Conservation (phyloP, 257 asterid species). For the Nicotiana tabacum region DNA sequence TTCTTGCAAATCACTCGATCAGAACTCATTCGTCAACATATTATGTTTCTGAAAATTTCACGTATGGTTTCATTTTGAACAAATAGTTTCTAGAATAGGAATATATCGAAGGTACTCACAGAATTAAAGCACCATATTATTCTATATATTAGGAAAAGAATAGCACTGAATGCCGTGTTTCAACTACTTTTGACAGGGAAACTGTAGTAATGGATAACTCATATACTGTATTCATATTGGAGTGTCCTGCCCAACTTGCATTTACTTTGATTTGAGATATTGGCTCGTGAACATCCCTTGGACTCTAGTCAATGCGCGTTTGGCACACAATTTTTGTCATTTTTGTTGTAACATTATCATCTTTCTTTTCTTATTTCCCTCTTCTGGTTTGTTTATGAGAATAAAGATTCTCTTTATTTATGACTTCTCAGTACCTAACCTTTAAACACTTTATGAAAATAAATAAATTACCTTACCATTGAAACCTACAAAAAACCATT, state of each 20-base stretch:
- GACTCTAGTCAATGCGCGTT: not conserved
- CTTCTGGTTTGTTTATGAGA: not conserved
- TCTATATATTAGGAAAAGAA: not conserved
- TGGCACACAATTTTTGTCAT: not conserved
- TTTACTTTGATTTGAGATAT: not conserved
- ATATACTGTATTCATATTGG: not conserved
- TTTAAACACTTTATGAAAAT: not conserved
- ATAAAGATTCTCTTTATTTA: not conserved
- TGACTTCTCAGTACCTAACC: not conserved
- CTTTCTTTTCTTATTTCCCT: not conserved
- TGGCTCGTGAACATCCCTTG: not conserved
- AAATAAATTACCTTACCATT: not conserved
- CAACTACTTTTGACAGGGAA: not conserved
- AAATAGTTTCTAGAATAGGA: not conserved
- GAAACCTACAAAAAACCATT: not conserved
- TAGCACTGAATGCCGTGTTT: not conserved
- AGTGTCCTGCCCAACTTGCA: slow-evolving; percentile 12
- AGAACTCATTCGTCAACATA: not conserved
- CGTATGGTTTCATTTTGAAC: not conserved
- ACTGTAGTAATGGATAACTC: not conserved
- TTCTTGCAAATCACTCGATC: too few species aligned
- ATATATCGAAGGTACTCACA: not conserved
- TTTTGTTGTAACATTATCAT: not conserved
- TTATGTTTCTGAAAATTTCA: not conserved
- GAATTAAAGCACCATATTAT: not conserved